Base-by-base conservation (phyloP, 305 asterid genomes). In the Euphrasia arctica region DNA sequence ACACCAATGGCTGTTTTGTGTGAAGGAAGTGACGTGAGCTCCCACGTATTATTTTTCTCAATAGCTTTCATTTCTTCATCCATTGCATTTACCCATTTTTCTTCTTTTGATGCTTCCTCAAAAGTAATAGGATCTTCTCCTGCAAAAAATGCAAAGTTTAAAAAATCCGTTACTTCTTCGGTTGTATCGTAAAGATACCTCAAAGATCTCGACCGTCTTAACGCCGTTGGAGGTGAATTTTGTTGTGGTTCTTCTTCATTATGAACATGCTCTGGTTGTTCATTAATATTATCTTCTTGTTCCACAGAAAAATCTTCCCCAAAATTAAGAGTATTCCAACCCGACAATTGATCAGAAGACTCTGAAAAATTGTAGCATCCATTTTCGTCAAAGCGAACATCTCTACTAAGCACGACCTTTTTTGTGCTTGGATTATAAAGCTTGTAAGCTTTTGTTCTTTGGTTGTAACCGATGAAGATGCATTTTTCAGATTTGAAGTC, bases 21-120 rank as follows among this genome's bases (percentile, higher is more conserved):
- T 4, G 47, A 2, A 15, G 71, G 65, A 4, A 69, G 48, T 4
- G 47, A 13, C 60, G 51, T 51, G 1, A 64, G 68, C 60, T 64
- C 68, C 51, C 49, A 51, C 3, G 68, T 64, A 13, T 9, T 5
- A 15, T 64, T 64, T 14, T 31, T 32, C 12, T 64, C 51, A 34
- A 50, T 51, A 4, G 60, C 51, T 2, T 34, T 13, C 36, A 64
- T 64, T 4, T 64, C 22, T 2, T 51, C 50, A 1, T 51, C 14
- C 68, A 64, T 50, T 0, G 15, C 49, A 1, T 31, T 2, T 0
- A 28, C 8, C 50, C 34, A 63, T 18, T 63, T 63, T n/a, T 50
- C 59, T 7, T 63, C 68, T 14, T 63, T 31, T n/a, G 54, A 25
- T 1, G 36, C 59, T 54, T 54, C 59, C 9, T 54, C 34, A 27